Evolutionary conservation across 2,329 filamentous ascomycete genomes (phyloP), one percentile per base, ranked within the genome.

Genomic region (Chaetomium olivaceum): DNA sequence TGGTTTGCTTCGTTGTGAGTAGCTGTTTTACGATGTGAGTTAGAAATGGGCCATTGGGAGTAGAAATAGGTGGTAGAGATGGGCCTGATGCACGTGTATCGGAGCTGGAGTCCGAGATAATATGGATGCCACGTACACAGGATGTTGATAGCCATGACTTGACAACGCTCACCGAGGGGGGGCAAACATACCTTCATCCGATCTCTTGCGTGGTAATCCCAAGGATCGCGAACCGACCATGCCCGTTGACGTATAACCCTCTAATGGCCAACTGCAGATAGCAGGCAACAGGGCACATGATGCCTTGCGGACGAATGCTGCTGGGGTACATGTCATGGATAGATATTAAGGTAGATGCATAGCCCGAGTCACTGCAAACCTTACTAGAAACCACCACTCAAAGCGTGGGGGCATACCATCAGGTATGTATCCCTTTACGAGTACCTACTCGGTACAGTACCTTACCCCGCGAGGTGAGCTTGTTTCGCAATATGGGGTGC

Each of bases 401-500:
- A 8, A 48, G 19, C 9, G 46, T 23, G 46, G n/a, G 19, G n/a
- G 19, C 4, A 5, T 48, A 48, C 8, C 46, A 4, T 2, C 46
- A 3, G 21, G 21, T 48, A 23, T 9, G 11, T 11, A 48, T 11
- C 46, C 11, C 21, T 21, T 48, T n/a, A 48, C 12, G 46, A 23
- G 46, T n/a, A 23, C 16, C 12, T 2, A n/a, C 25, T n/a, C 2
- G 27, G 46, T 36, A 36, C 2, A n/a, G 46, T 36, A 36, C 29
- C 11, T 46, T 33, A 25, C 58, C 58, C 58, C 58, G 58, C 58
- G 57, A 51, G 43, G 46, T 19, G 59, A 12, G 11, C 12, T 46
- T 16, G 50, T 55, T 19, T 61, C 59, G 59, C 59, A 39, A 61
- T 61, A 52, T 29, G 25, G 31, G 31, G 21, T 54, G 59, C 50